Conservation (phyloP, 352 stramenopile genomes). For the Pythium aristosporum region DNA sequence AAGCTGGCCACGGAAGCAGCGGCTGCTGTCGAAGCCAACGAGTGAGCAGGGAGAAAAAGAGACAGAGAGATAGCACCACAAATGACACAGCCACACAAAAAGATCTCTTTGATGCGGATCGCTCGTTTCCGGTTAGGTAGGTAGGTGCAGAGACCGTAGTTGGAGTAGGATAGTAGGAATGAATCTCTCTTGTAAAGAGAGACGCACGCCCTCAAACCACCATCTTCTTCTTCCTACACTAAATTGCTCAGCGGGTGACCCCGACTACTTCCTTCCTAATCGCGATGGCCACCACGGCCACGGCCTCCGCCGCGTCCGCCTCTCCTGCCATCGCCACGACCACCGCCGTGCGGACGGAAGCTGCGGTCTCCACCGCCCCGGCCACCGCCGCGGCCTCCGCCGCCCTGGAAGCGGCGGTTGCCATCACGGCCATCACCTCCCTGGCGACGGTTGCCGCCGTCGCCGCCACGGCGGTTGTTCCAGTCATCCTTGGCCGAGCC, state of each 20-base stretch:
- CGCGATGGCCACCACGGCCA: slow-evolving; percentile 34
- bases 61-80: neutral
- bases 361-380: slow-evolving; percentile 35
- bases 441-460: slow-evolving; percentile 36
- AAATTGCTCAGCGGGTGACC: neutral
- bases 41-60: neutral
- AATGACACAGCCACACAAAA: neutral
- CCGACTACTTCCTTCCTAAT: slow-evolving; percentile 6
- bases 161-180: no score
- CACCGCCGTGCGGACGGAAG: slow-evolving; percentile 44
- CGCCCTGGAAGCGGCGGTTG: slow-evolving; percentile 34
- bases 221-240: neutral
- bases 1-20: neutral
- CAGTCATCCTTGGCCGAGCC: slow-evolving; percentile 68
- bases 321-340: slow-evolving; percentile 33
- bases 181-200: no score
- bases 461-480: slow-evolving; percentile 52
- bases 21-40: slow-evolving; percentile 9
- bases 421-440: slow-evolving; percentile 30
- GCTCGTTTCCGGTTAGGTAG: slow-evolving; percentile 1
- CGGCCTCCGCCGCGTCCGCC: slow-evolving; percentile 37
- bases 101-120: slow-evolving; percentile 2
- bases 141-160: neutral
- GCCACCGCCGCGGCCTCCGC: slow-evolving; percentile 36
- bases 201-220: no score